phyloP scores from a whole-genome alignment of 495 filamentous ascomycete genomes.

The Glonium stellatum region DNA sequence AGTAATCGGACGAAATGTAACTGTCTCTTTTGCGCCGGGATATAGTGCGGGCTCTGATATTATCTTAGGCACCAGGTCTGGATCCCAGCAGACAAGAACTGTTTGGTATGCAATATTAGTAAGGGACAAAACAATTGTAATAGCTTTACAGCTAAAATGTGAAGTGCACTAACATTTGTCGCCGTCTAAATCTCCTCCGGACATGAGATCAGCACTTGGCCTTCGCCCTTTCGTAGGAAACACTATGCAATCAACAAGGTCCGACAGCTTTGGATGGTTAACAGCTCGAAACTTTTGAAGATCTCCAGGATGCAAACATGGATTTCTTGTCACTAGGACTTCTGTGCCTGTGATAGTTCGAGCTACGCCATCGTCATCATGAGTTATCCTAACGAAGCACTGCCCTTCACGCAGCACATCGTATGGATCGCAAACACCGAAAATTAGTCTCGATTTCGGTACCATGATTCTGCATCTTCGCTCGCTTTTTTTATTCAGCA shows the following conservation, averaged over 20 bases:
- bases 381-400: slow-evolving; percentile 42
- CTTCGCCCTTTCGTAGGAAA: slow-evolving; percentile 43
- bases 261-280: slow-evolving; percentile 36
- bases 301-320: slow-evolving; percentile 49
- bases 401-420: slow-evolving; percentile 42
- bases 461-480: slow-evolving; percentile 44
- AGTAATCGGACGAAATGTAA: slow-evolving; percentile 41
- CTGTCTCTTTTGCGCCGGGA: slow-evolving; percentile 41
- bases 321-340: slow-evolving; percentile 46
- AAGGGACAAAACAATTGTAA: no score
- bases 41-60: slow-evolving; percentile 43
- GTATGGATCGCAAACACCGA: slow-evolving; percentile 45
- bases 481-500: slow-evolving; percentile 44
- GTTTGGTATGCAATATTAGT: not conserved
- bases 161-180: slow-evolving; percentile 38
- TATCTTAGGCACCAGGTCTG: slow-evolving; percentile 41
- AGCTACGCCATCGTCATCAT: slow-evolving; percentile 39
- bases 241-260: slow-evolving; percentile 48
- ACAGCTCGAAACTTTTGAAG: slow-evolving; percentile 47
- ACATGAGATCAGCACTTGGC: slow-evolving; percentile 49
- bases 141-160: not conserved
- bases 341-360: slow-evolving; percentile 38
- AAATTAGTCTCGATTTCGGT: slow-evolving; percentile 42
- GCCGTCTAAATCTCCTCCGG: slow-evolving; percentile 48
- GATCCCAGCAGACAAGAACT: slow-evolving; percentile 51